Base-by-base conservation (phyloP, 2,329 filamentous ascomycete genomes). In the Lojkania enalia region DNA sequence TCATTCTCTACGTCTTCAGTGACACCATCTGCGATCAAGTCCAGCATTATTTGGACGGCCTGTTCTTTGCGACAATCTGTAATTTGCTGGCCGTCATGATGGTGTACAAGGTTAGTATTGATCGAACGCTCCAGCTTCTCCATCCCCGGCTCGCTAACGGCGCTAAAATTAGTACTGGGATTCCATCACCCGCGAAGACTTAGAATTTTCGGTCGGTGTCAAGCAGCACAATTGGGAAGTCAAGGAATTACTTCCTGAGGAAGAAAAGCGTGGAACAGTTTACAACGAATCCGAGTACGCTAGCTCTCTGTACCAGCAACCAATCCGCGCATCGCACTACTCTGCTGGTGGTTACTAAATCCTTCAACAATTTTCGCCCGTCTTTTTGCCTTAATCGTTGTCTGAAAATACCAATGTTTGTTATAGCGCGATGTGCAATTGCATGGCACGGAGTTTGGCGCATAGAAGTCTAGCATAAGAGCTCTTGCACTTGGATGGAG, bases 181-280 rank as follows among this genome's bases (percentile, higher is more conserved):
- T 67, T 96, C 91, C 13, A 99, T 99, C 71, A 99, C 94, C 16
- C 90, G 88, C 66, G 94, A 99, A 74, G 94, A 99, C 70, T 85
- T 99, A 55, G 94, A 99, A 69, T 99, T 99, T 73, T 96, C 90
- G 2, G 94, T 99, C 38, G 92, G 92, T 54, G 90, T 90, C 47
- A 89, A 92, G 70, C 87, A 89, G 73, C 95, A 96, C 75, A 96
- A 94, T 70, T 99, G 94, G 94, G 94, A 99, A 67, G 87, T 97
- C 66, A 97, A 97, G 76, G 92, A 97, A 52, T 79, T 67, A 4
- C 53, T 89, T 9, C 78, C 94, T 14, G 82, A 86, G 33, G 88
- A 94, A 54, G 89, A 94, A 44, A 88, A 92, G 47, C 85, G 87
- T 48, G 82, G 87, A 46, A 90, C 88, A 2, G 72, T 87, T 35